A percentile compares a stretch with the other conserved stretches of the same genome.
Evolutionary conservation across 2,329 filamentous ascomycete species (phyloP).

Genomic region (Huntiella decipiens): DNA sequence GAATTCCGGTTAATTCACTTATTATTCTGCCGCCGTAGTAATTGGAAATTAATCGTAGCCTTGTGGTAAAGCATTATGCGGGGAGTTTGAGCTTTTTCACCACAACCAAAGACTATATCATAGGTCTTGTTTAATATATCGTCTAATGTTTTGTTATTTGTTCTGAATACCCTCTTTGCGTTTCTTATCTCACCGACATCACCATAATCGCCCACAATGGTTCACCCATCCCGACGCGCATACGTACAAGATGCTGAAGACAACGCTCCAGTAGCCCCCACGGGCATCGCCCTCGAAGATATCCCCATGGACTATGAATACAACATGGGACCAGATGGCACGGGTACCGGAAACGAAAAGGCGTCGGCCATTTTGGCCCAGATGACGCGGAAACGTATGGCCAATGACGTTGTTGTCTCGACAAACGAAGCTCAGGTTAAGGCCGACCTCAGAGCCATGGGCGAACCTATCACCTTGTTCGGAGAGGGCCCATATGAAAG

Average conservation of each 20-base stretch:
- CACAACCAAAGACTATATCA: not conserved
- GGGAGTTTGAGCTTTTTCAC: too few relatives aligned
- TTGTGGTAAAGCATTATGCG: too few relatives aligned
- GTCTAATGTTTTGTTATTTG: too few relatives aligned
- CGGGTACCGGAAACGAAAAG: constrained; percentile 49
- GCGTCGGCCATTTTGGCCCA: constrained; percentile 72
- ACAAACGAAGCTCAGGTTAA: constrained; percentile 85
- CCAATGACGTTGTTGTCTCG: constrained; percentile 74
- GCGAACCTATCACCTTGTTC: constrained; percentile 88
- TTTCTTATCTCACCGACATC: not conserved
- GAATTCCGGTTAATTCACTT: too few relatives aligned
- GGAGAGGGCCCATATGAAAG: constrained; percentile 75
- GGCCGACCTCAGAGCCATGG: constrained; percentile 59
- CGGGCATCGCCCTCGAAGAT: constrained; percentile 28
- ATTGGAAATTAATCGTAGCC: too few relatives aligned
- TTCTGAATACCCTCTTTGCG: not conserved
- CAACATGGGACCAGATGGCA: constrained; percentile 41
- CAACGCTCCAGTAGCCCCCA: constrained; percentile 21
- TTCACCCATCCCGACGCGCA: constrained; percentile 80
- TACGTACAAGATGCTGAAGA: constrained; percentile 73
- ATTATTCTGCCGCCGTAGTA: too few relatives aligned
- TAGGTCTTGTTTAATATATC: not conserved
- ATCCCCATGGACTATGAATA: constrained; percentile 61
- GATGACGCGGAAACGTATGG: constrained; percentile 78
- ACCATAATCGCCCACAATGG: constrained; percentile 24